These are phyloP conservation scores for Chlamydomonas eustigma DNA, from an alignment of 139 green algal genomes.

Conservation along the genomic window DNA sequence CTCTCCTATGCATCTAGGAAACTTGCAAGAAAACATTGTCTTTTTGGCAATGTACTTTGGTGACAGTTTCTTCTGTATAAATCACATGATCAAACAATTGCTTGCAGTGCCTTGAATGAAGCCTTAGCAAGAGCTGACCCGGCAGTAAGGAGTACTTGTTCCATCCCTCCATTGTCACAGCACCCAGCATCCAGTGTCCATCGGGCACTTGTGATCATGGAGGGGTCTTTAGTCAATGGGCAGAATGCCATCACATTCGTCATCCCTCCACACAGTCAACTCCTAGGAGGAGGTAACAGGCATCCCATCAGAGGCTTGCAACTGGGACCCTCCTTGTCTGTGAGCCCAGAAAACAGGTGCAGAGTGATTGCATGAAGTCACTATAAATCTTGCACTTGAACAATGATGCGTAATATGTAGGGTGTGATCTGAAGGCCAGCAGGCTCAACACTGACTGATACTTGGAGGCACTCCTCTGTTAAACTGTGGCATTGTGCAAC, in stretches of 20 bases:
- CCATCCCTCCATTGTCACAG: no score
- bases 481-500: no score
- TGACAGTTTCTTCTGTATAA: no score
- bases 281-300: background rate
- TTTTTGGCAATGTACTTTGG: no score
- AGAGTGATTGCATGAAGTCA: background rate
- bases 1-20: no score
- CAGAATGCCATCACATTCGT: background rate
- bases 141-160: no score
- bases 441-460: background rate
- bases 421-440: background rate
- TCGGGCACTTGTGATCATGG: conserved; percentile 4
- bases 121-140: no score
- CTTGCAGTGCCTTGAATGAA: no score
- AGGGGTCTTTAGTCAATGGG: background rate
- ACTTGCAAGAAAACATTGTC: no score
- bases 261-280: background rate
- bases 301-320: conserved; percentile 10
- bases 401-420: background rate
- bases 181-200: background rate
- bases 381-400: background rate
- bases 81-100: no score
- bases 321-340: background rate
- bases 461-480: no score
- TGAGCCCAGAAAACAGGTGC: conserved; percentile 3